Evolutionary conservation across 805 yeast genomes (phyloP).

Genomic region (Hanseniaspora osmophila): DNA sequence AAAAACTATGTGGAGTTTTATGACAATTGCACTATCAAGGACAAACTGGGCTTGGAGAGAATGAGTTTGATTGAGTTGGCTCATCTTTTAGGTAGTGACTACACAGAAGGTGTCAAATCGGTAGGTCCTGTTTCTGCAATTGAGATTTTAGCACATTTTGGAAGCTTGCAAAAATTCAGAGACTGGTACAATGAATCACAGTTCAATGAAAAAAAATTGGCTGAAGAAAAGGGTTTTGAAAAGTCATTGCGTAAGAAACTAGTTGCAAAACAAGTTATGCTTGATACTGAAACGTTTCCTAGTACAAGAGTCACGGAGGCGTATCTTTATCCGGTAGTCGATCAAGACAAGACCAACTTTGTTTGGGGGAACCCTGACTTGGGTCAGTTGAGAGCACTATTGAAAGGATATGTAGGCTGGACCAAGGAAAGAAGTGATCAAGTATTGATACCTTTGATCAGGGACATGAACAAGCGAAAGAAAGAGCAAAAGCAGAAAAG

Average conservation of each 20-base stretch:
- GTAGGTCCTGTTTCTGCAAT: constrained; percentile 88
- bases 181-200: constrained; percentile 31
- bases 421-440: constrained; percentile 60
- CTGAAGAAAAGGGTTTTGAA: constrained; percentile 33
- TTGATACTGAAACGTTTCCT: constrained; percentile 52
- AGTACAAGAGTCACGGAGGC: constrained; percentile 57
- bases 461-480: constrained; percentile 55
- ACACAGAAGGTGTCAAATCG: constrained; percentile 84
- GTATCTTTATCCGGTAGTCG: constrained; percentile 70
- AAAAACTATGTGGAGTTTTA: constrained; percentile 85
- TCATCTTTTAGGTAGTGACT: constrained; percentile 79
- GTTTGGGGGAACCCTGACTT: constrained; percentile 85
- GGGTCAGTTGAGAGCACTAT: constrained; percentile 58
- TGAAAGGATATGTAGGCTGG: constrained; percentile 72
- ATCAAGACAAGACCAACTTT: constrained; percentile 61
- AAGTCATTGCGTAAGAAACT: constrained; percentile 45
- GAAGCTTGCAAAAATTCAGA: constrained; percentile 25
- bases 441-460: constrained; percentile 70
- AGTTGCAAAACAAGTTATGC: constrained; percentile 35
- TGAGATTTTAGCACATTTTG: constrained; percentile 82
- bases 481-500: constrained; percentile 43
- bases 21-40: constrained; percentile 39
- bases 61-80: constrained; percentile 66
- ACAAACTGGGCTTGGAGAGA: constrained; percentile 52
- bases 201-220: constrained; percentile 26